A percentile compares a stretch with the other conserved stretches of the same genome.
These are phyloP conservation scores for Chytriomyces confervae DNA, from an alignment of 192 early-diverging fungal species.

Conservation along the genomic window DNA sequence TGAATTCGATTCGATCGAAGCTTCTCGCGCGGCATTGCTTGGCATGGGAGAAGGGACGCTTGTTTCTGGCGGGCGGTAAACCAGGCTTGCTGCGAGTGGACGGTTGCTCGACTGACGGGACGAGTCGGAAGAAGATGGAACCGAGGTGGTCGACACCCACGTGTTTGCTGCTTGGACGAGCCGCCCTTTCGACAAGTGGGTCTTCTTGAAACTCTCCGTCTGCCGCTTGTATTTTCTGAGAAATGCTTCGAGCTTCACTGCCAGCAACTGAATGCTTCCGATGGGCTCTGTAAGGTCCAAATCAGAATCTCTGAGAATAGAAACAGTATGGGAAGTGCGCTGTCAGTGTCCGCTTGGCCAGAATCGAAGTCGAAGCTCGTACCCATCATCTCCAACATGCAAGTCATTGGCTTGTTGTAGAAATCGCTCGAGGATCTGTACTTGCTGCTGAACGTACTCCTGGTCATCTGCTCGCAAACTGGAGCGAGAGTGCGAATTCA, in stretches of 20 bases:
- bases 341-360: too few relatives aligned
- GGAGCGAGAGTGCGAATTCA: slow-evolving; percentile 7
- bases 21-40: slow-evolving; percentile 1
- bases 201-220: slow-evolving; percentile 30
- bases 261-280: slow-evolving; percentile 1
- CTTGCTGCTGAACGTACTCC: slow-evolving; percentile 31
- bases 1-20: slow-evolving; percentile 4
- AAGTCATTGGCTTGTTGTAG: slow-evolving; percentile 34
- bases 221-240: slow-evolving; percentile 27
- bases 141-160: slow-evolving; percentile 16
- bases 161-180: slow-evolving; percentile 4
- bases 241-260: slow-evolving; percentile 18
- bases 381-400: slow-evolving; percentile 20
- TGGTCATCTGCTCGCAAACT: neutral
- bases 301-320: neutral
- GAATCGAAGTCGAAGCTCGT: neutral
- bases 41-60: too few relatives aligned
- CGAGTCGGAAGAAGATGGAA: neutral
- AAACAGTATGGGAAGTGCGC: too few relatives aligned
- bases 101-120: neutral
- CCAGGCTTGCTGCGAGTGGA: too few relatives aligned
- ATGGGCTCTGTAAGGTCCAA: neutral
- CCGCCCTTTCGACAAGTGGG: slow-evolving; percentile 7
- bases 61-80: too few relatives aligned
- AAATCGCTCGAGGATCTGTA: slow-evolving; percentile 28